Percentiles rank a stretch among this genome's conserved stretches.
Conservation (phyloP, 306 rosid genomes). For the Quercus dentata region DNA sequence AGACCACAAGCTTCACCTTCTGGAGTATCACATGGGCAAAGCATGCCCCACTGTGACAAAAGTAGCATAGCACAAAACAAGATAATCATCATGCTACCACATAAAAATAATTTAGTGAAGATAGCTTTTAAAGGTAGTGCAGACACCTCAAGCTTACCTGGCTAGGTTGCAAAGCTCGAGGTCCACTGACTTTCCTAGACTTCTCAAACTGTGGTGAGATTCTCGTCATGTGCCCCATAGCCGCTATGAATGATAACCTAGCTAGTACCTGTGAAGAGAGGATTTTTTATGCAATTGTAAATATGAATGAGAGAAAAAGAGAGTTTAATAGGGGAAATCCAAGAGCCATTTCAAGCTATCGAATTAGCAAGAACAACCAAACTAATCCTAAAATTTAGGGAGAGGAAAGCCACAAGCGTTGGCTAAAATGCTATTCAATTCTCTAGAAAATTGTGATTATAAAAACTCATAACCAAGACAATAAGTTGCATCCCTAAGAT, state of each 20-base stretch:
- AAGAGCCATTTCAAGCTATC: too few species aligned
- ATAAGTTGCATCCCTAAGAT: too few species aligned
- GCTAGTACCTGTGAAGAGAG: constrained; percentile 54
- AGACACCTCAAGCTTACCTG: constrained; percentile 55
- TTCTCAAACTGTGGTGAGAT: constrained; percentile 91
- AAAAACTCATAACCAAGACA: too few species aligned
- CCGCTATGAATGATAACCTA: constrained; percentile 74
- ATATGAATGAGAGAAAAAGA: too few species aligned
- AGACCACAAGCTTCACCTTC: constrained; percentile 97
- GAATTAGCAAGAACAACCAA: too few species aligned
- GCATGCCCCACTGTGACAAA: constrained; percentile 92
- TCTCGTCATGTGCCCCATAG: constrained; percentile 90
- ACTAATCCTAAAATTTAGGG: too few species aligned
- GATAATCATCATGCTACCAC: not conserved
- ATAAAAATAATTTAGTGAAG: not conserved
- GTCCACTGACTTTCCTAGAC: constrained; percentile 93
- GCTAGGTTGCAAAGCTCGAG: constrained; percentile 95
- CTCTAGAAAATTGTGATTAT: too few species aligned
- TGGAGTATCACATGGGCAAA: too few species aligned
- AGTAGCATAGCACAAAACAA: constrained; percentile 8
- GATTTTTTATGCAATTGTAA: too few species aligned
- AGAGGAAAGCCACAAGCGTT: too few species aligned
- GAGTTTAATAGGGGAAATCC: too few species aligned
- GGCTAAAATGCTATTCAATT: too few species aligned
- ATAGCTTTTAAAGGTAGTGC: not conserved